Base-by-base conservation (phyloP, 306 rosid genomes). In the Vachellia pachyceras region DNA sequence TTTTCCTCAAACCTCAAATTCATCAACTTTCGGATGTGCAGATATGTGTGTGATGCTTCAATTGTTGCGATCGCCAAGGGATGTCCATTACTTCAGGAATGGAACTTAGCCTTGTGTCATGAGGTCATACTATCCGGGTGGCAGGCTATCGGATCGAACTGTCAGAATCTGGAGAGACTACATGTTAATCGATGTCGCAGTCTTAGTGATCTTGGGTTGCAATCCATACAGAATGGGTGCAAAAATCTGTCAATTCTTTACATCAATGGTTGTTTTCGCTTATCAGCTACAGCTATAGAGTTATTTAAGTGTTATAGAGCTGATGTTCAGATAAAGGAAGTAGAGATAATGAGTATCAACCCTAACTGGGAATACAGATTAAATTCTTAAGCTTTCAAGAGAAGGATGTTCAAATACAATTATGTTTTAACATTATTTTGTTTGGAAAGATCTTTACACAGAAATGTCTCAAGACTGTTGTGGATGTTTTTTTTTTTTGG, bases 101-200 rank as follows among this genome's bases (percentile, higher is more conserved):
- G 95, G 92, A 91, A 89, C 88, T 84, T 91, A 52, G 95, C 91
- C 9, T 75, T 89, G 25, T 87, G 95, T 61, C 89, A 87, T 40
- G 89, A 79, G 75, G 88, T 89, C 64, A 77, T 73, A 54, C 69
- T 81, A 73, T 45, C 67, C 10, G 91, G 92, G 64, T 91, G 93
- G 96, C 82, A 67, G 36, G 88, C 93, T 3, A 85, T 88, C 4
- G 92, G 92, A 50, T 45, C 61, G 29, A 64, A 88, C 81, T 89
- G 90, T 60, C 60, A 65, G 25, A 89, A 82, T 18, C 77, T 89
- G 85, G 83, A 85, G 85, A 88, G 33, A 68, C 83, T 91, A 35
- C 93, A 91, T 6, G 96, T 91, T 81, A 89, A 85, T 73, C 83
- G 88, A 0, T 91, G 94, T 46, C 74, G 74, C 55, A 69, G 80